Evolutionary conservation across 108 stramenopile species (phyloP), one percentile per base, ranked within the genome.

Genomic region (Schizochytrium sp.): DNA sequence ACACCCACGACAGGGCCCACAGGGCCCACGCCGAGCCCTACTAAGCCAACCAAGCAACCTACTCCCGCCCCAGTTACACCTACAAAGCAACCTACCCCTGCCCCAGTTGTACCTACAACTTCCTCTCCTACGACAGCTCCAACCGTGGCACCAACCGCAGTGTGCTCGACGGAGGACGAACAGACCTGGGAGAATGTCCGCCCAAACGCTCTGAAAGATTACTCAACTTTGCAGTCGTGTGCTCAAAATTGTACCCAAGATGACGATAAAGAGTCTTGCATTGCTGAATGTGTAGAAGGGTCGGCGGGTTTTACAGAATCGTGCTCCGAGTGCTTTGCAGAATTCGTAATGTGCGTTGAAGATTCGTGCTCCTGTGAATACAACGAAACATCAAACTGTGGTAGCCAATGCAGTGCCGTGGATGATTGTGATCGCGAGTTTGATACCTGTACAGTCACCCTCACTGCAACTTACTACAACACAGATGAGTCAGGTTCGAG

Each of bases 161-260:
- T 91, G n/a, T 61, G 91, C 61, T 93, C 92, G 50, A 87, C 92
- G 13, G 41, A n/a, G 13, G 92, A 92, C 55, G 92, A 92, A 61
- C 61, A 89, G 19, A 91, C 91, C 47, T 93, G 93, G 93, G 91
- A 88, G 46, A 72, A 91, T 47, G 93, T 92, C 4, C 57, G 60
- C 10, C 91, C 90, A 2, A 64, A 87, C 44, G 91, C 89, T 46
- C 57, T 3, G 3, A 87, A 61, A n/a, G 92, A 93, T 87, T 92
- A 93, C 87, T 89, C 12, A 7, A 13, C 64, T 0, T 44, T 69
- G 64, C 64, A 44, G 0, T 8, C 10, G 0, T 69, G 64, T 44
- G 12, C 64, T 15, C 42, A 69, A 44, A 7, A 12, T 38, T 69
- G 64, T 44, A 69, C 64, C 12, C 28, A 28, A 28, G 64, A 7